Evolutionary conservation across 352 stramenopile genomes (phyloP).

Genomic region (Phytophthora agathidicida): DNA sequence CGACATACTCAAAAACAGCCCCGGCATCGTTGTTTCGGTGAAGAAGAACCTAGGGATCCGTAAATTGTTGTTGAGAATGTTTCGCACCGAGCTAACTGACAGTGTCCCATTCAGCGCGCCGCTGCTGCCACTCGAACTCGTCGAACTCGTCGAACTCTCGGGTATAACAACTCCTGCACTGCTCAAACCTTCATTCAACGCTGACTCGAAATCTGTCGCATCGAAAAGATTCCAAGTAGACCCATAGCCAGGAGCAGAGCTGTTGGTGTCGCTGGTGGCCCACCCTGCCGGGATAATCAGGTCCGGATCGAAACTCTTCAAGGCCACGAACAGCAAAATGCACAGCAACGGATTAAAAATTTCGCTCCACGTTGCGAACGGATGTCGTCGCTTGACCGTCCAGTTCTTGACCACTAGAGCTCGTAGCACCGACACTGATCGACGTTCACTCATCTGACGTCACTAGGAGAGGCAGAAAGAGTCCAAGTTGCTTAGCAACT

Average conservation of each 20-base stretch:
- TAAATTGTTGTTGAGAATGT: conserved; percentile 35
- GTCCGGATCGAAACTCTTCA: conserved; percentile 68
- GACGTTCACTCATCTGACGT: neutral
- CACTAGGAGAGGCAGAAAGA: neutral
- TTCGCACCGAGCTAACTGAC: conserved; percentile 8
- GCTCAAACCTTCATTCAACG: conserved; percentile 25
- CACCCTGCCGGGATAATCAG: conserved; percentile 57
- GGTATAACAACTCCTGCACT: conserved; percentile 25
- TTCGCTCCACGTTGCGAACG: conserved; percentile 66
- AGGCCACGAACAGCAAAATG: conserved; percentile 70
- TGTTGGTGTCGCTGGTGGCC: conserved; percentile 40
- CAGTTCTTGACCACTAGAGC: conserved; percentile 80
- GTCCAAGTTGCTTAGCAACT: neutral
- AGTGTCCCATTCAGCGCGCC: conserved; percentile 16
- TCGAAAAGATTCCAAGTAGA: conserved; percentile 57
- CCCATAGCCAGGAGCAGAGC: conserved; percentile 33
- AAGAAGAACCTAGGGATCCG: conserved; percentile 65
- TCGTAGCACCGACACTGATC: conserved; percentile 19
- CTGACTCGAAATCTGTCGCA: conserved; percentile 13
- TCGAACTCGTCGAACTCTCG: neutral
- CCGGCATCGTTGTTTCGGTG: conserved; percentile 67
- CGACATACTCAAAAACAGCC: conserved; percentile 58
- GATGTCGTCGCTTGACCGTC: conserved; percentile 71
- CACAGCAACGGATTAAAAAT: conserved; percentile 72
- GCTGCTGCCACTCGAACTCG: conserved; percentile 2